phyloP scores from a whole-genome alignment of 1,139 yeast genomes.

The Geotrichum phurueaensis region DNA sequence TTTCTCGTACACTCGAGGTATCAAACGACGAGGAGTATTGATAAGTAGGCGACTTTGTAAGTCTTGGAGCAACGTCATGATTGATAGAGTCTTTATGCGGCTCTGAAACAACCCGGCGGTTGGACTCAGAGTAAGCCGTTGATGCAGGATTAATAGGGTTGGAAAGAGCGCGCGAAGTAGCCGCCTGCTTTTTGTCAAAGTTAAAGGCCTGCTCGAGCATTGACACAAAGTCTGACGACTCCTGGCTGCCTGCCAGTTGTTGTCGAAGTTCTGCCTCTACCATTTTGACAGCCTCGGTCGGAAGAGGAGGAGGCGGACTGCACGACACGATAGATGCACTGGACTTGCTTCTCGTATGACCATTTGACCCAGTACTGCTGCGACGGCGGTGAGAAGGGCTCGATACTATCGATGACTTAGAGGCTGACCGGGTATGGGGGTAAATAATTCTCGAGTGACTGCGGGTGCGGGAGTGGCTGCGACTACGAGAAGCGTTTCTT shows the following conservation, averaged over 20 bases:
- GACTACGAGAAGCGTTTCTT: slow-evolving; percentile 2
- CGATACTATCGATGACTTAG: background rate
- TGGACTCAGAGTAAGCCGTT: background rate
- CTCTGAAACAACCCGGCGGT: slow-evolving; percentile 13
- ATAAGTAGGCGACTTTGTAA: background rate
- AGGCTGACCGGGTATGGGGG: background rate
- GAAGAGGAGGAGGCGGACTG: slow-evolving; percentile 17
- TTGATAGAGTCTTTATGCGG: background rate
- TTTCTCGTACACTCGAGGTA: background rate
- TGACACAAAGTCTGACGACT: slow-evolving; percentile 14
- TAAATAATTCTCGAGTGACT: slow-evolving; percentile 12
- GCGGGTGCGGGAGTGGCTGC: slow-evolving; percentile 10
- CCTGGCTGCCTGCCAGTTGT: background rate
- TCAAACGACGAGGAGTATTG: background rate
- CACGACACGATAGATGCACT: background rate
- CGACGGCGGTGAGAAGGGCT: background rate
- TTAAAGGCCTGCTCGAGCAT: slow-evolving; percentile 19
- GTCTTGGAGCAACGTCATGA: background rate
- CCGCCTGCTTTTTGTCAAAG: slow-evolving; percentile 1
- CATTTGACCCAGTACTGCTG: background rate
- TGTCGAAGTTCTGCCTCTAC: slow-evolving; percentile 2
- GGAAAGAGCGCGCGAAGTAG: background rate
- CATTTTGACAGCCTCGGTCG: slow-evolving; percentile 14
- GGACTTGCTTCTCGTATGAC: background rate
- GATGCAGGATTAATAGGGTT: background rate